A percentile compares a stretch with the other conserved stretches of the same genome.
These are phyloP conservation scores for Lanmaoa rubissima DNA, from an alignment of 768 basidiomycete genomes.

Conservation along the genomic window DNA sequence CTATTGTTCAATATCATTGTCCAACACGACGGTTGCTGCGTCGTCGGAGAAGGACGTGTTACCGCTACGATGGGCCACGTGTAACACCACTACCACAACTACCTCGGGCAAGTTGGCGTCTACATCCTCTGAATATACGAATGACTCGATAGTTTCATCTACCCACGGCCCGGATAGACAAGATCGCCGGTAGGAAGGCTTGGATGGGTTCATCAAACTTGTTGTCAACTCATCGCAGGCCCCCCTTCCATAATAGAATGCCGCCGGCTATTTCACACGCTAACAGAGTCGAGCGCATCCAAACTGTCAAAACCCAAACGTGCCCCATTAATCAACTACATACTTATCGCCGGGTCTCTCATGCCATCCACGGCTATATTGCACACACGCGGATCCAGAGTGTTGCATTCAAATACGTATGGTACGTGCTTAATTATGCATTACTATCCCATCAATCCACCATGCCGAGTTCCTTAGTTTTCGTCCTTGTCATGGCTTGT, in stretches of 20 bases:
- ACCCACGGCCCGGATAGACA: not conserved
- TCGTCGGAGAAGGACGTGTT: not conserved
- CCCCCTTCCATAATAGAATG: not conserved
- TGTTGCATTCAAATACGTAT: not conserved
- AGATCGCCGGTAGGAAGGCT: not conserved
- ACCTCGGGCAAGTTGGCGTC: not conserved
- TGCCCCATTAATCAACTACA: not conserved
- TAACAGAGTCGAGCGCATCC: not conserved
- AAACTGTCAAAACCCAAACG: conserved; percentile 11
- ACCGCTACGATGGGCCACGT: not conserved
- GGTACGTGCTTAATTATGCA: not conserved
- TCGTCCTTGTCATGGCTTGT: not conserved
- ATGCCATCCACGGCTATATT: conserved; percentile 11
- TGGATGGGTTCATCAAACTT: not conserved
- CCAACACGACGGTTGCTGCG: conserved; percentile 3
- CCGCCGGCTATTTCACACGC: conserved; percentile 16
- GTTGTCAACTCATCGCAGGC: not conserved
- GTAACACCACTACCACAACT: not conserved
- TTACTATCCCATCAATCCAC: not conserved
- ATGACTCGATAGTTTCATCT: not conserved
- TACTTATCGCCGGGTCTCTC: not conserved
- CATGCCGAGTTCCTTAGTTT: not conserved
- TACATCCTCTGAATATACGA: not conserved
- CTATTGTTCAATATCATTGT: conserved; percentile 13
- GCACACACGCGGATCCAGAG: not conserved